Base-by-base conservation (phyloP, 306 rosid genomes). In the Rosa multiflora region DNA sequence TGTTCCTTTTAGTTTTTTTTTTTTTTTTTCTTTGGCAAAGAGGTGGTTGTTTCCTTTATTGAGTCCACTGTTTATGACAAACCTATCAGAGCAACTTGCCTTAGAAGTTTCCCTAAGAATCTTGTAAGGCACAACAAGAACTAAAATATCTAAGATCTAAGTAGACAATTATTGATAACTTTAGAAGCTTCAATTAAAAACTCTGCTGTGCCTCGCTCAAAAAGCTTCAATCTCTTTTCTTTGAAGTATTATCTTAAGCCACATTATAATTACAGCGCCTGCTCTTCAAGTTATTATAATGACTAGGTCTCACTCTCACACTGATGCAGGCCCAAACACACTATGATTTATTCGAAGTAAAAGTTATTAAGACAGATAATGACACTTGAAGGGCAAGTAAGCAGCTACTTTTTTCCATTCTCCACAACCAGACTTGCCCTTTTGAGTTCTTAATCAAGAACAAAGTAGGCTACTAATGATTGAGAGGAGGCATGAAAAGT, bases 321-420 rank as follows among this genome's bases (percentile, higher is more conserved):
- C 71, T 78, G 49, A 56, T 56, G 20, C 74, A 75, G 49, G 18
- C 47, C 11, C 46, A 26, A 44, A 43, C 52, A 11, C 79, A 11
- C 73, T 18, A 44, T 43, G 82, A 75, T 35, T 70, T 18, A 70
- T 53, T 72, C 46, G 32, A 70, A 75, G 63, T 37, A 78, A 67
- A 82, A 82, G 56, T 77, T 64, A 32, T 26, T 32, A 21, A 70
- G 74, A 73, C 37, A 74, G 86, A 88, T 70, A 80, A 86, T 63
- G 88, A 85, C 76, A 61, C 88, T 86, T 84, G n/a, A 61, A 52
- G 14, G 21, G 49, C 80, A 86, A 82, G 93, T 17, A 67, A 37
- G 71, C 47, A 17, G 71, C 23, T 66, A 3, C 13, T 17, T 66
- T 61, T 61, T 61, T 26, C 8, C 17, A 39, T 39, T 67, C 48